Conservation (phyloP, 768 basidiomycete species). For the Phylloporus sp. region DNA sequence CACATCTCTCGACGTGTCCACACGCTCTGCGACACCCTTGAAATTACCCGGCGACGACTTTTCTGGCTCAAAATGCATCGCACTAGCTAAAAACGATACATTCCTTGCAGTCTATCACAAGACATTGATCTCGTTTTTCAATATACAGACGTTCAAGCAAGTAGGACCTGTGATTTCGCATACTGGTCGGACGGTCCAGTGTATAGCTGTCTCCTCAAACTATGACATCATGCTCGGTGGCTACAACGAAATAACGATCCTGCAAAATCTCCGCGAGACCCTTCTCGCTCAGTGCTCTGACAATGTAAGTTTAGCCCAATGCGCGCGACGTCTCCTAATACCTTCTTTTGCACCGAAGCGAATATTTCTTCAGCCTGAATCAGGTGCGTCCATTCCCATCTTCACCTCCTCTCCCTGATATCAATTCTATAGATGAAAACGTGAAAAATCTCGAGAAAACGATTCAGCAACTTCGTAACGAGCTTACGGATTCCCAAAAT, state of each 20-base stretch:
- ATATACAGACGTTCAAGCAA: neutral
- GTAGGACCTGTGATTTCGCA: conserved; percentile 3
- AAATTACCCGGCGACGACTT: neutral
- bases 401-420: neutral
- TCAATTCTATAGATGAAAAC: neutral
- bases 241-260: neutral
- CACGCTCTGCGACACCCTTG: neutral
- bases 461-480: neutral
- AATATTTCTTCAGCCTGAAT: too few species aligned
- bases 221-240: conserved; percentile 1
- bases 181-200: neutral
- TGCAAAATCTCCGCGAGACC: neutral
- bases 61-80: neutral
- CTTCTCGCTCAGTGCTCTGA: conserved; percentile 2
- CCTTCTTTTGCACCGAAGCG: too few species aligned
- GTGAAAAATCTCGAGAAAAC: neutral
- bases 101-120: neutral
- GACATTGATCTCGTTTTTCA: conserved; percentile 4
- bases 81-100: neutral
- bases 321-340: too few species aligned
- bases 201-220: conserved; percentile 1
- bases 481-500: neutral
- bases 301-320: neutral
- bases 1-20: neutral
- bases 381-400: neutral